These are phyloP conservation scores for Rasamsonia emersonii DNA, from an alignment of 2,329 filamentous ascomycete genomes.

Conservation along the genomic window DNA sequence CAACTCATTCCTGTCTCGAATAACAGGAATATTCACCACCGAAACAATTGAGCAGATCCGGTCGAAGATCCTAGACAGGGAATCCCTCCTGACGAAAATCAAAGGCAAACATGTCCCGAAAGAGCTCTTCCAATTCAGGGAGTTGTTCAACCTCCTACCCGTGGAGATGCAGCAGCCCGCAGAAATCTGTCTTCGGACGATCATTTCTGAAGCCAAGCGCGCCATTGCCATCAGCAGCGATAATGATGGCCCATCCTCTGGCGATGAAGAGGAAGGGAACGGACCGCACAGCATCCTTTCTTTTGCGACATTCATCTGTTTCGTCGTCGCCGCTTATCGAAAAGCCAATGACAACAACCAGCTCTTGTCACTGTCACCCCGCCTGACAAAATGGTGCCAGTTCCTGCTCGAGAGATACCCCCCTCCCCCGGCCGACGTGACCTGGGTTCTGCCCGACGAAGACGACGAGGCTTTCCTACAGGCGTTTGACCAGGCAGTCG, in stretches of 20 bases:
- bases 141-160: slow-evolving; percentile 23
- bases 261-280: slow-evolving; percentile 5
- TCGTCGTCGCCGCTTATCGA: slow-evolving; percentile 21
- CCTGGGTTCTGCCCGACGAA: slow-evolving; percentile 22
- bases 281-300: slow-evolving; percentile 15
- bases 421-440: slow-evolving; percentile 21
- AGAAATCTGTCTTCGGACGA: slow-evolving; percentile 6
- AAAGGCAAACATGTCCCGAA: too few species aligned
- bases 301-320: slow-evolving; percentile 25
- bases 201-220: neutral
- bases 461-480: slow-evolving; percentile 17
- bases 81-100: slow-evolving; percentile 23
- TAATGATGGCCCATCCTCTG: slow-evolving; percentile 10
- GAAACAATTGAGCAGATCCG: slow-evolving; percentile 13
- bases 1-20: slow-evolving; percentile 20
- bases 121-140: slow-evolving; percentile 26
- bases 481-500: slow-evolving; percentile 17
- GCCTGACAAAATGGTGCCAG: slow-evolving; percentile 27
- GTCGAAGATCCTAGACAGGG: slow-evolving; percentile 22
- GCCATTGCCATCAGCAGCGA: slow-evolving; percentile 7
- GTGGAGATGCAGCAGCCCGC: slow-evolving; percentile 16
- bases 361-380: slow-evolving; percentile 18
- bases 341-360: slow-evolving; percentile 1
- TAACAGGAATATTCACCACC: slow-evolving; percentile 22
- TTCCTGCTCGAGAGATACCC: slow-evolving; percentile 28